phyloP scores from a whole-genome alignment of 2,329 filamentous ascomycete genomes.

The Juglanconis oblonga region DNA sequence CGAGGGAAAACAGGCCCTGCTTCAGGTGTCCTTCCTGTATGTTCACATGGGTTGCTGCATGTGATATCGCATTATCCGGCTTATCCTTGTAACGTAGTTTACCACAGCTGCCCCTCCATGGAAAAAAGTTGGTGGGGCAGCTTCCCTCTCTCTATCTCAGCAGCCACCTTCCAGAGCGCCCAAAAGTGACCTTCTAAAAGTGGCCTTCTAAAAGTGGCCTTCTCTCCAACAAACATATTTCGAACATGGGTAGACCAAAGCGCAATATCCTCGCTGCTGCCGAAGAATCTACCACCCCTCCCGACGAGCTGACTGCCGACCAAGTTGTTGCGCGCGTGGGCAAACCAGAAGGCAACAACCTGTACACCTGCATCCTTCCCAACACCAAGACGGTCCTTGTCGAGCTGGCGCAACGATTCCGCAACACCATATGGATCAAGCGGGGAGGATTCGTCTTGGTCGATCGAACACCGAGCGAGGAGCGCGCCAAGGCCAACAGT shows the following conservation, averaged over 20 bases:
- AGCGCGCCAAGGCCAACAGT: conserved; percentile 58
- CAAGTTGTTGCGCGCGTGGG: conserved; percentile 73
- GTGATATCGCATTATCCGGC: neutral
- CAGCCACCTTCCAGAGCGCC: neutral
- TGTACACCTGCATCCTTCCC: conserved; percentile 77
- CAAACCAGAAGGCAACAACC: conserved; percentile 82
- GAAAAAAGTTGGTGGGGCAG: conserved; percentile 12
- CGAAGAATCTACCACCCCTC: conserved; percentile 64
- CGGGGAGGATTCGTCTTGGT: conserved; percentile 84
- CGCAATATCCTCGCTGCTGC: conserved; percentile 75
- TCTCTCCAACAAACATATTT: neutral
- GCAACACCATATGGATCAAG: conserved; percentile 91
- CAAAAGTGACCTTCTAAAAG: too few relatives aligned
- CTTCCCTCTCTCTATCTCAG: neutral
- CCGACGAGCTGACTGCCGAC: conserved; percentile 55
- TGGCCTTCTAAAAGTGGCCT: neutral
- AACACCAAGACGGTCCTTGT: conserved; percentile 65
- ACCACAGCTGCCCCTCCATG: neutral
- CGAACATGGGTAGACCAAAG: conserved; percentile 68
- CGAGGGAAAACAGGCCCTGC: neutral
- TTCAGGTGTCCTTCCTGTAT: neutral
- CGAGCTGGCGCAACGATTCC: conserved; percentile 81
- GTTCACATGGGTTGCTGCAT: neutral
- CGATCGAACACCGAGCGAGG: conserved; percentile 61
- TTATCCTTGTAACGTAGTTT: neutral